A percentile compares a stretch with the other conserved stretches of the same genome.
These are phyloP conservation scores for Acrocalymma vagum DNA, from an alignment of 2,329 filamentous ascomycete genomes.

Conservation along the genomic window DNA sequence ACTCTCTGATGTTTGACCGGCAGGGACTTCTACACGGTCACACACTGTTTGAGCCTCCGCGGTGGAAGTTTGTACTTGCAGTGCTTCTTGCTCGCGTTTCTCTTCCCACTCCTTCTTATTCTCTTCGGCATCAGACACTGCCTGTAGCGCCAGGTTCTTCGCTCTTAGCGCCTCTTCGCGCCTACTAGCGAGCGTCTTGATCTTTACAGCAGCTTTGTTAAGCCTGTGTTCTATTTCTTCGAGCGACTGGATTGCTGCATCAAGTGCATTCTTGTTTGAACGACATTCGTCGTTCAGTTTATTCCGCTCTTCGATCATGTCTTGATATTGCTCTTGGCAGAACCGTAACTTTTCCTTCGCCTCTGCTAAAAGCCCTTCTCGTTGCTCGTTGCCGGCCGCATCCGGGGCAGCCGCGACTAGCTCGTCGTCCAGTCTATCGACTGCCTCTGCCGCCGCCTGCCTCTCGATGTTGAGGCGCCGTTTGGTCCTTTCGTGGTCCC, in stretches of 20 bases:
- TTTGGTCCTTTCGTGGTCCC: slow-evolving; percentile 57
- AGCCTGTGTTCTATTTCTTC: slow-evolving; percentile 28
- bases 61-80: slow-evolving; percentile 31
- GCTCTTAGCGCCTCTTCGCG: slow-evolving; percentile 45
- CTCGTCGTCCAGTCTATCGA: slow-evolving; percentile 73
- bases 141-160: slow-evolving; percentile 53
- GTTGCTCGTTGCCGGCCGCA: slow-evolving; percentile 62
- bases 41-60: slow-evolving; percentile 26
- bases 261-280: slow-evolving; percentile 38
- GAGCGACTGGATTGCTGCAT: slow-evolving; percentile 36
- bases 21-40: slow-evolving; percentile 37
- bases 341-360: slow-evolving; percentile 56
- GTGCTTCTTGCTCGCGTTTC: slow-evolving; percentile 34
- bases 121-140: slow-evolving; percentile 42
- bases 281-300: slow-evolving; percentile 48
- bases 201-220: slow-evolving; percentile 37
- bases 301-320: slow-evolving; percentile 56
- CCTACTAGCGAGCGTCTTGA: slow-evolving; percentile 37
- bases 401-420: slow-evolving; percentile 66
- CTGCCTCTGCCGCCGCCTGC: slow-evolving; percentile 68
- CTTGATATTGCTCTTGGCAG: slow-evolving; percentile 54
- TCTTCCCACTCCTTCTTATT: slow-evolving; percentile 35
- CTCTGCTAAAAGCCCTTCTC: slow-evolving; percentile 62
- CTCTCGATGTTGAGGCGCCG: slow-evolving; percentile 62
- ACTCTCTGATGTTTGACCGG: slow-evolving; percentile 38